Conservation (phyloP, 208 protist genomes). For the Wallacemonas sp. region DNA sequence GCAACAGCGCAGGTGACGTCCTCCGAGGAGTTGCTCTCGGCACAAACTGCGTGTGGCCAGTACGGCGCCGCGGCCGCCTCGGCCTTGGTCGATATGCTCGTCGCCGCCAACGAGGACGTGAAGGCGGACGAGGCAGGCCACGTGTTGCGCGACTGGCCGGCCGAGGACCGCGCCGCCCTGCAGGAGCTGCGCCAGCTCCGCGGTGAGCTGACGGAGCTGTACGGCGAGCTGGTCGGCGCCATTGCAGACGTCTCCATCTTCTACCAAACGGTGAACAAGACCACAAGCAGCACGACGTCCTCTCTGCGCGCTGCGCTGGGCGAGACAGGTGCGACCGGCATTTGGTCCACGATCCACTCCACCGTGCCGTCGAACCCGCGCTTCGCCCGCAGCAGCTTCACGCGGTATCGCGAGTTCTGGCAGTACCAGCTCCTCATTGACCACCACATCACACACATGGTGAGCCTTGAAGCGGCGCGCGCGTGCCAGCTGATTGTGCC, state of each 20-base stretch:
- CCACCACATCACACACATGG: constrained; percentile 71
- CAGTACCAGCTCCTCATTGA: constrained; percentile 81
- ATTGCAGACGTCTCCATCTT: constrained; percentile 70
- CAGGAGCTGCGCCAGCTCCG: constrained; percentile 3
- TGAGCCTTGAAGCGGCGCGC: constrained; percentile 27
- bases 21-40: background rate
- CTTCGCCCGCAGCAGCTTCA: constrained; percentile 61
- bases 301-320: constrained; percentile 2
- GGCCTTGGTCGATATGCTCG: constrained; percentile 19
- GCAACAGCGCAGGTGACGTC: background rate
- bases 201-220: constrained; percentile 21
- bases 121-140: constrained; percentile 5
- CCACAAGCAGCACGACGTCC: background rate
- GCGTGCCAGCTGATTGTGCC: constrained; percentile 50
- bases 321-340: constrained; percentile 31
- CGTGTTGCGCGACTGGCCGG: background rate
- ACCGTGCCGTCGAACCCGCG: constrained; percentile 51
- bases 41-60: background rate
- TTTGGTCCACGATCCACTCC: constrained; percentile 51
- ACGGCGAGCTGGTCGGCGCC: constrained; percentile 62
- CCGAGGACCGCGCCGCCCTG: constrained; percentile 1
- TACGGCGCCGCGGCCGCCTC: background rate
- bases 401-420: constrained; percentile 59
- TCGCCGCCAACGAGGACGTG: constrained; percentile 20
- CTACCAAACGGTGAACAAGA: constrained; percentile 24